These are phyloP conservation scores for Heliocybe sulcata DNA, from an alignment of 1,284 basidiomycete species.

Conservation along the genomic window DNA sequence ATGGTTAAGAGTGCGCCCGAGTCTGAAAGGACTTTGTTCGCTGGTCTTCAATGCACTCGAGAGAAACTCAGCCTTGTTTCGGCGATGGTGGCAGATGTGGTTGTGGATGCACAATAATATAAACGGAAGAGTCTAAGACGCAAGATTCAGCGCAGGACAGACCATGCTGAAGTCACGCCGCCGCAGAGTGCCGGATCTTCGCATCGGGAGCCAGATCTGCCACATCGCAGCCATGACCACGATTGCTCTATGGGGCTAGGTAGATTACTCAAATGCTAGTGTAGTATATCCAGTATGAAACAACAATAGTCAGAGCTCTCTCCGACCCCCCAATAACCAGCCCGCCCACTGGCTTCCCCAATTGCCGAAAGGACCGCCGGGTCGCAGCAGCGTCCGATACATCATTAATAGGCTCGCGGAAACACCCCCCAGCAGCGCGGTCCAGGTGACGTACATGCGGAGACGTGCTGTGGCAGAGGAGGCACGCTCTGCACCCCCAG, in stretches of 20 bases:
- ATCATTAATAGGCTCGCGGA: conserved; percentile 63
- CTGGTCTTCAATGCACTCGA: not conserved
- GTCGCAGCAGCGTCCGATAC: conserved; percentile 57
- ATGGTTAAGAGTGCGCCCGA: conserved; percentile 8
- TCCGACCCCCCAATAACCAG: conserved; percentile 50
- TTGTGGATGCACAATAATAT: not conserved
- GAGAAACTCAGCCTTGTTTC: not conserved
- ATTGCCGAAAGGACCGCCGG: conserved; percentile 43
- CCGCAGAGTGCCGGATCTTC: conserved; percentile 1
- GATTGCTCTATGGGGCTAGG: not conserved
- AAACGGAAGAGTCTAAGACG: not conserved
- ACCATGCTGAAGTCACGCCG: conserved; percentile 3
- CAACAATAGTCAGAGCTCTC: conserved; percentile 20
- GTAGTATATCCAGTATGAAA: not conserved
- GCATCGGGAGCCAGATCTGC: conserved; percentile 6
- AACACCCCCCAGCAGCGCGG: conserved; percentile 62
- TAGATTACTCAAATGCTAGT: not conserved
- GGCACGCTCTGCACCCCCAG: conserved; percentile 71
- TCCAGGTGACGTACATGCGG: conserved; percentile 60
- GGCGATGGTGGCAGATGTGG: not conserved
- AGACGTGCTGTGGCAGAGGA: conserved; percentile 60
- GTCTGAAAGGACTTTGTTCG: not conserved
- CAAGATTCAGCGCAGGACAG: not conserved
- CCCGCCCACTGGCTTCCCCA: conserved; percentile 52
- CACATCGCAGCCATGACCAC: conserved; percentile 1